Base-by-base conservation (phyloP, 192 early-diverging fungal genomes). In the Rhizophagus sp. region DNA sequence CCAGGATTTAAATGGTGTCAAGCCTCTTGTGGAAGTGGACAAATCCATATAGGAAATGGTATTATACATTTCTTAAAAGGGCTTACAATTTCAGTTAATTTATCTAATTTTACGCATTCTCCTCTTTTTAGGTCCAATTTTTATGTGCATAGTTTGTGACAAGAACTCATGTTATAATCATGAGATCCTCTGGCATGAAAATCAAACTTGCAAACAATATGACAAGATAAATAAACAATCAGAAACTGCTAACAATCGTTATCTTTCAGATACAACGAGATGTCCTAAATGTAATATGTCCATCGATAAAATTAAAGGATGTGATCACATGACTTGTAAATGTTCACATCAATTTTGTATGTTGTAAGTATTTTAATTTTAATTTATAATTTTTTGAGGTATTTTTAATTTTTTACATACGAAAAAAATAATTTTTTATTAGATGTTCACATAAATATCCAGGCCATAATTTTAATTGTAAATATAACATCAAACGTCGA, bases 291-390 rank as follows among this genome's bases (percentile, higher is more conserved):
- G 74, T 61, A 17, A 10, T 2, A 27, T 61, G 1, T 33, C 0
- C 25, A 75, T 75, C 39, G 74, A 75, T 5, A 75, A 75, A 41
- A 62, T 1, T 75, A 19, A 17, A 34, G 73, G 73, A 17, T 75
- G 73, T 61, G 17, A 75, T 22, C 73, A 75, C 61, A 75, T 75
- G 57, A 75, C 73, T 34, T 75, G 73, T 36, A 75, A 24, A 33
- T 75, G 73, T 33, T n/a, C 4, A 3, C 19, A 75, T 24, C 11
- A 75, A 33, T 75, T 75, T 75, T 63, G 61, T 75, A 39, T 52
- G 61, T 39, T 36, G 73, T 75, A 75, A 75, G 73, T 75, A 75
- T 49, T 47, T 36, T 4, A n/a, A n/a, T n/a, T n/a, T n/a, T n/a
- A n/a, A n/a, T n/a, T n/a, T n/a, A n/a, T n/a, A n/a, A n/a, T n/a